Percentiles rank a stretch among this genome's conserved stretches.
Conservation (phyloP, 495 filamentous ascomycete species). For the Wilcoxina mikolae region DNA sequence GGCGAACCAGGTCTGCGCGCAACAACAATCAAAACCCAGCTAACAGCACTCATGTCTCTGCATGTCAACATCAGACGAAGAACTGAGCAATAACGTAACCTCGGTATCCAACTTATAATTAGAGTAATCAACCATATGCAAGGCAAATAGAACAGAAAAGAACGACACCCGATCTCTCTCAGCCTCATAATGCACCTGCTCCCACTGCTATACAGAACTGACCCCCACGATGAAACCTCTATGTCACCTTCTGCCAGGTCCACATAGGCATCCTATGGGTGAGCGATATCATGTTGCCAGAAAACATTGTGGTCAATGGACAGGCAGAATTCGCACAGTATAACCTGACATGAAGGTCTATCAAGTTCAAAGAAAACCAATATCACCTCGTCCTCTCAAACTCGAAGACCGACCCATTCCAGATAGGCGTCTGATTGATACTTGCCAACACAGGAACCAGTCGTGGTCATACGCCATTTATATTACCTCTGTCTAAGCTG, state of each 20-base stretch:
- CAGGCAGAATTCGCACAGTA: not conserved
- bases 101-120: not conserved
- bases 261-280: not conserved
- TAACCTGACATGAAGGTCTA: not conserved
- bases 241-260: not conserved
- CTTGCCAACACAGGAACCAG: not conserved
- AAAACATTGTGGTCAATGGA: not conserved
- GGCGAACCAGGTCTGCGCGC: not conserved
- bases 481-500: not conserved
- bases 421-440: not conserved
- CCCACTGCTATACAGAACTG: not conserved
- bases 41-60: not conserved
- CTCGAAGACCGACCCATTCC: not conserved
- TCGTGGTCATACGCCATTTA: not conserved
- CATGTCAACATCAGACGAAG: not conserved
- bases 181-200: not conserved
- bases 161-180: not conserved
- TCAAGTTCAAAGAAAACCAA: not conserved
- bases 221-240: not conserved
- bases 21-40: not conserved
- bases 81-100: not conserved
- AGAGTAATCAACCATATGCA: not conserved
- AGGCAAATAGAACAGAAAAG: not conserved
- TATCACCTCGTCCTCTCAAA: not conserved
- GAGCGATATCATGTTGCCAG: not conserved